These are phyloP conservation scores for Miscanthus sacchariflorus DNA, from an alignment of 202 grass and related monocot genomes.

Conservation along the genomic window DNA sequence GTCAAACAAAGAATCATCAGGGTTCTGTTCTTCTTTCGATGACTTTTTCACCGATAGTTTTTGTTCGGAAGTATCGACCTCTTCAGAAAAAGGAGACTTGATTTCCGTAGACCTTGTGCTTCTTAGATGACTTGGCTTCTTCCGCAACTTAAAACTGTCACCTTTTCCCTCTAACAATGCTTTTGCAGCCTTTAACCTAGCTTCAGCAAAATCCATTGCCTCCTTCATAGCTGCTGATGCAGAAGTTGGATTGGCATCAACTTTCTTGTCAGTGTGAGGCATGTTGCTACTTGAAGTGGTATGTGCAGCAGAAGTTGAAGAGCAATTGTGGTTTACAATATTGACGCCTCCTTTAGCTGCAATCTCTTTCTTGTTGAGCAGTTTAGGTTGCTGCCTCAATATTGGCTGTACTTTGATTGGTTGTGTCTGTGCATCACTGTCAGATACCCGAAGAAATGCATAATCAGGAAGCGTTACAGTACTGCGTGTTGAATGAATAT, in stretches of 20 bases:
- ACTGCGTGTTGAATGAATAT: conserved; percentile 52
- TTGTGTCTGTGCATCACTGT: conserved; percentile 49
- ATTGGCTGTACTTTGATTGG: conserved; percentile 52
- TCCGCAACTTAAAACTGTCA: conserved; percentile 70
- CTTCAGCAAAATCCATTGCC: conserved; percentile 94
- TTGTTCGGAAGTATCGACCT: conserved; percentile 35
- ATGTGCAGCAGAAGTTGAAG: conserved; percentile 31
- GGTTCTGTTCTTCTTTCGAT: conserved; percentile 41
- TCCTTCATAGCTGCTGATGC: conserved; percentile 88
- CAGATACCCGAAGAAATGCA: conserved; percentile 64
- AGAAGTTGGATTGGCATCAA: conserved; percentile 63
- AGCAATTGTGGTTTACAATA: conserved; percentile 32
- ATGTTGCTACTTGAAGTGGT: conserved; percentile 28
- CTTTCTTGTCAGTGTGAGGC: conserved; percentile 44
- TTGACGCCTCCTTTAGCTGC: conserved; percentile 26
- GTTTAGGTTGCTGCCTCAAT: conserved; percentile 56
- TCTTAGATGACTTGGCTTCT: conserved; percentile 61
- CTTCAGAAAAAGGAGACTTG: conserved; percentile 45
- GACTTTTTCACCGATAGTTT: conserved; percentile 31
- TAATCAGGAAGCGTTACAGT: conserved; percentile 49
- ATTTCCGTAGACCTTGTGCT: conserved; percentile 59
- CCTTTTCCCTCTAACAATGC: conserved; percentile 84
- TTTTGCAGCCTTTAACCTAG: conserved; percentile 85
- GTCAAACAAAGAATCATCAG: conserved; percentile 29
- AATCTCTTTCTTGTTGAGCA: conserved; percentile 49